phyloP scores from a whole-genome alignment of 306 rosid species.

The Morella rubra region DNA sequence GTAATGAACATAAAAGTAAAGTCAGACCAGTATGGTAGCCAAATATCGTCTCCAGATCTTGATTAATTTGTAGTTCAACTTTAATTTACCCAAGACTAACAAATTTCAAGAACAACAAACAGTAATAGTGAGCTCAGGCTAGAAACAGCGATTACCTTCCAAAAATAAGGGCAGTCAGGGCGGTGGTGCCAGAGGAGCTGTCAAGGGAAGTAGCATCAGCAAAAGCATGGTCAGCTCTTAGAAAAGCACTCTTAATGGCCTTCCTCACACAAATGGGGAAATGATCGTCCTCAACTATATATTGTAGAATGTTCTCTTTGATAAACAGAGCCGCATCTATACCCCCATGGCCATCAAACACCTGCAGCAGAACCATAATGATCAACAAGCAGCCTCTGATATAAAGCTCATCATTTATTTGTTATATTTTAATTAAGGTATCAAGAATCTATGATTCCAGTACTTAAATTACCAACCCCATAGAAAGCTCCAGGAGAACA shows the following conservation, averaged over 20 bases:
- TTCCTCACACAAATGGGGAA: conserved; percentile 56
- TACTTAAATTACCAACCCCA: conserved; percentile 43
- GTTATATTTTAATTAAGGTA: neutral
- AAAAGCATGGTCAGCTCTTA: conserved; percentile 75
- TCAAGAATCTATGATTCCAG: neutral
- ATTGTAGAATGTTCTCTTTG: conserved; percentile 65
- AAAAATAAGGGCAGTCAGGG: conserved; percentile 57
- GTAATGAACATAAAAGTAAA: neutral
- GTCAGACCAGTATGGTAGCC: too few species aligned
- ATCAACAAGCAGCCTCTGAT: neutral
- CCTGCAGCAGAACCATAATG: conserved; percentile 40
- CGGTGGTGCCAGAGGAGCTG: conserved; percentile 83
- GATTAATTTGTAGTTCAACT: neutral
- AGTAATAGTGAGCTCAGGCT: neutral
- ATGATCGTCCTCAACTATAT: conserved; percentile 64
- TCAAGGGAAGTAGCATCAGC: conserved; percentile 73
- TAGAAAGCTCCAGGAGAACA: conserved; percentile 71
- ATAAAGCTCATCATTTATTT: neutral
- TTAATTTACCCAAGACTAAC: neutral
- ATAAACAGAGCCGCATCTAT: conserved; percentile 67
- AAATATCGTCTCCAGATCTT: too few species aligned
- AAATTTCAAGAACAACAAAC: neutral
- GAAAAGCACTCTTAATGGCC: conserved; percentile 66
- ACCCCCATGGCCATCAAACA: conserved; percentile 91
- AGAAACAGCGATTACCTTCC: conserved; percentile 46